Evolutionary conservation across 1,139 yeast species (phyloP), one percentile per base, ranked within the genome.

Genomic region (Lodderomyces elongisporus): DNA sequence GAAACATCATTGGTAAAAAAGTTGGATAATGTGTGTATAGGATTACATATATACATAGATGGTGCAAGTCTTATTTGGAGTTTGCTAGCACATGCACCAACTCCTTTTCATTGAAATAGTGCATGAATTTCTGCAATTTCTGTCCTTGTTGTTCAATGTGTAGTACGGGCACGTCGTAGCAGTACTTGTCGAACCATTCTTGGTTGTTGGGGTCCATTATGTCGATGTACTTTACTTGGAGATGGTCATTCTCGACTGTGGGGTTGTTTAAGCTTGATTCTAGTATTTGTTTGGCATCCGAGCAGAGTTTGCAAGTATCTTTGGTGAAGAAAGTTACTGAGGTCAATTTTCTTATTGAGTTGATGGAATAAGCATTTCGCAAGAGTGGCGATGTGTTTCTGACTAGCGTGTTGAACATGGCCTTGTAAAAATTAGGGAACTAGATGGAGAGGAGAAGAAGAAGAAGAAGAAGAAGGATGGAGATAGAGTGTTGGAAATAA

Each of bases 121-220:
- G 96, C 89, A 87, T 85, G 51, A 81, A 76, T 49, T 80, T 81
- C 10, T 70, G 66, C 4, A 79, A 68, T 31, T 70, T 62, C 2
- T 17, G 14, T 16, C 15, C 28, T 25, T 60, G 60, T 38, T 77
- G 55, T 43, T 78, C 81, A 13, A 85, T 66, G 51, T 88, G 95
- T 26, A 87, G 56, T 0, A 89, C 96, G 0, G 96, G 96, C 2
- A 88, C 89, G 51, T 89, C 96, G 55, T 79, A 87, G 43, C 95
- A 83, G 49, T 88, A 89, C 41, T 69, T 67, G 41, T 85, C 93
- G 66, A 79, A 84, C 88, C 93, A 85, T 33, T 71, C 63, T 34
- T 73, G 61, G 54, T 88, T 81, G 33, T 72, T 74, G 0, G 83
- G 79, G 30, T 70, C 64, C 54, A 79, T 74, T 27, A 89, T 88